Evolutionary conservation across 306 rosid genomes (phyloP), one percentile per base, ranked within the genome.

Genomic region (Acacia acuminata): DNA sequence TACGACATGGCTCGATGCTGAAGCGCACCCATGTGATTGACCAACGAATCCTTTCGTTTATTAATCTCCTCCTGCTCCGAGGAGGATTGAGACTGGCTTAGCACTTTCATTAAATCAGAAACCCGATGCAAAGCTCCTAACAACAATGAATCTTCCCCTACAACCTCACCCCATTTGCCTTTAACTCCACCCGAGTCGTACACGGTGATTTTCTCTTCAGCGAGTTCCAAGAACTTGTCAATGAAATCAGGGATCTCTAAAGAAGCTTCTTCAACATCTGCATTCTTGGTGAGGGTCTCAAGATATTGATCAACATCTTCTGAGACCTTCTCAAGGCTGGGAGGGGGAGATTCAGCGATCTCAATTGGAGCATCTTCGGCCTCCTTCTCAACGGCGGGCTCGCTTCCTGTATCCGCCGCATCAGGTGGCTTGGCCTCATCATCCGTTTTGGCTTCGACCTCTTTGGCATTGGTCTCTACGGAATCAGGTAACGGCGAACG

Each of bases 1-100:
- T 77, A 82, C 15, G 91, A 34, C 88, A 92, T 85, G 8, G 80
- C 82, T 64, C 90, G 85, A 75, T 91, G 91, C 14, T 91, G 92
- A 63, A 87, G 82, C 44, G 27, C 56, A 1, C 89, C 87, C 1
- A 86, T 69, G 76, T 89, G 92, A 30, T 94, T 94, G 63, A 87
- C 42, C 83, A 89, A 55, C 56, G 79, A 79, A 8, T 63, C 74
- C 34, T 72, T 81, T 55, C 24, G 34, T 16, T 63, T 77, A 2
- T 43, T 68, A 34, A 19, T 73, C 20, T 80, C 86, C 56, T 86
- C 86, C 16, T 32, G 36, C 36, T 85, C 86, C 20, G 78, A 48
- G 27, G 77, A 3, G 61, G 63, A 79, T 82, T 86, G 71, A 40
- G 71, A 22, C 6, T 60, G 47, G 25, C 17, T 82, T 7, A 83